Base-by-base conservation (phyloP, 208 protist genomes). In the Trypanosoma boissoni region DNA sequence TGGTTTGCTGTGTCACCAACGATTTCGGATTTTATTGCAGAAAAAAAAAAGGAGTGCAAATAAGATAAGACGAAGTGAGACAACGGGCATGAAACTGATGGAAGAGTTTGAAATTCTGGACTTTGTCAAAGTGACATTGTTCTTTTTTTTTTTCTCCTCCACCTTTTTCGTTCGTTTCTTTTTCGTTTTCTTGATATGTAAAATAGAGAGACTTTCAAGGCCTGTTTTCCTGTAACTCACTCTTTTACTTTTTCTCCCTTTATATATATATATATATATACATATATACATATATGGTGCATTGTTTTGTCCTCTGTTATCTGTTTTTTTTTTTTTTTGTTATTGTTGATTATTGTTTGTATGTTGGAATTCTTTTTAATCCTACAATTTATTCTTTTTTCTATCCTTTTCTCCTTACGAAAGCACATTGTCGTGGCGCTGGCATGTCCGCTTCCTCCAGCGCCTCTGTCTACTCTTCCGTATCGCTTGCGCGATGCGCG, bases 401-500 rank as follows among this genome's bases (percentile, higher is more conserved):
- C 51, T 20, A 20, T 20, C 24, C 12, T 18, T 8, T 29, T 50
- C 24, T 43, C 12, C 5, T 21, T 0, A 41, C 42, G 41, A 14
- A 7, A 49, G 1, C 41, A 51, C 18, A 21, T 49, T 58, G 45
- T 39, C 46, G 5, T 56, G n/a, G n/a, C n/a, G n/a, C n/a, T n/a
- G n/a, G n/a, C n/a, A n/a, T n/a, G n/a, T n/a, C n/a, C n/a, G n/a
- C n/a, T n/a, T n/a, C n/a, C n/a, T n/a, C n/a, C n/a, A n/a, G n/a
- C n/a, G n/a, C n/a, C n/a, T n/a, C n/a, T n/a, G 34, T 41, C 27
- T 36, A 18, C 56, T 14, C 36, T 27, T 1, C 10, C 70, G 28
- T 37, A 58, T 21, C 8, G 61, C 42, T 41, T 59, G 24, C 72
- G n/a, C n/a, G 80, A 7, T 82, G 68, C 57, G 69, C 74, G 46